These are phyloP conservation scores for Geotrichum ghanense DNA, from an alignment of 805 yeast species.

Conservation along the genomic window DNA sequence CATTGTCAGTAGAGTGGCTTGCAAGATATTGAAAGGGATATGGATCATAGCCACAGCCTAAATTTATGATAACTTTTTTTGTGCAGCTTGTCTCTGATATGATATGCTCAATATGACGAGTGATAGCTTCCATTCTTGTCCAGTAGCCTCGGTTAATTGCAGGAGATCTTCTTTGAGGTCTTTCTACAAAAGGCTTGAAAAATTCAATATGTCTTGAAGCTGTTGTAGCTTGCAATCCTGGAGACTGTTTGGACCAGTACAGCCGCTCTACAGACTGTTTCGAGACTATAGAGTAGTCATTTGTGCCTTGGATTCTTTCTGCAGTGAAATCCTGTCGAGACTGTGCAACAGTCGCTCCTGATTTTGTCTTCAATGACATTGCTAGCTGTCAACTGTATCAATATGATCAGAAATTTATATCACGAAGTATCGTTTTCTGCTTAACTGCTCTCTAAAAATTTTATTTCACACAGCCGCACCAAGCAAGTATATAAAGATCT, in stretches of 20 bases:
- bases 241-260: slow-evolving; percentile 20
- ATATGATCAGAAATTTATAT: no score
- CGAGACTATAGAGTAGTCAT: slow-evolving; percentile 73
- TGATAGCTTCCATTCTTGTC: slow-evolving; percentile 64
- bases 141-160: slow-evolving; percentile 77
- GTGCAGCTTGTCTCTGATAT: slow-evolving; percentile 20
- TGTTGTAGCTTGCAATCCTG: slow-evolving; percentile 1
- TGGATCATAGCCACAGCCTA: slow-evolving; percentile 74
- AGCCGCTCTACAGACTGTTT: slow-evolving; percentile 68
- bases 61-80: slow-evolving; percentile 40
- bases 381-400: no score
- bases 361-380: not conserved
- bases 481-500: no score
- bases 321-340: slow-evolving; percentile 28
- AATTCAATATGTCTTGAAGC: slow-evolving; percentile 26
- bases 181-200: slow-evolving; percentile 57
- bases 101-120: slow-evolving; percentile 40
- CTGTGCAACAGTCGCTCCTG: not conserved
- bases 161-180: slow-evolving; percentile 60
- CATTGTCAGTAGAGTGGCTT: slow-evolving; percentile 5
- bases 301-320: slow-evolving; percentile 70
- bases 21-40: slow-evolving; percentile 42
- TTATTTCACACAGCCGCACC: no score
- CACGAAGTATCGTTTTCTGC: no score
- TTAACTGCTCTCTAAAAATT: no score